These are phyloP conservation scores for Candida tallmaniae DNA, from an alignment of 805 yeast species.

Conservation along the genomic window DNA sequence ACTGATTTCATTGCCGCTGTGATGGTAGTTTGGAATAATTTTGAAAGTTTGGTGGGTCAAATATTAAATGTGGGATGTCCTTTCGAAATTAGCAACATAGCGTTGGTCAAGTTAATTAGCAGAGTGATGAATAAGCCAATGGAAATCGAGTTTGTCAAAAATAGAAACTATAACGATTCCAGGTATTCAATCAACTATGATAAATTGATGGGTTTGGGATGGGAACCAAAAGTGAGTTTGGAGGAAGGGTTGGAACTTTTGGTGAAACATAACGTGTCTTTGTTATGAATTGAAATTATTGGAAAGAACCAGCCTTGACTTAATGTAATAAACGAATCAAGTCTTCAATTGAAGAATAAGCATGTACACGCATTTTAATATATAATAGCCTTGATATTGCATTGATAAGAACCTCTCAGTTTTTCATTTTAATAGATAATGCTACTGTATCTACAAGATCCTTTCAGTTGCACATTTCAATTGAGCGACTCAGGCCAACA, in stretches of 20 bases:
- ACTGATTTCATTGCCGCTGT: constrained; percentile 39
- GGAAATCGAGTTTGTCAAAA: constrained; percentile 19
- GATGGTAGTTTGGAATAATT: constrained; percentile 19
- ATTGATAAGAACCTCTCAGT: no score
- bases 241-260: constrained; percentile 23
- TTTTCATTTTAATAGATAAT: no score
- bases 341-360: no score
- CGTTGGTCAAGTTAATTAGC: constrained; percentile 19
- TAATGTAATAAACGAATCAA: no score
- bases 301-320: no score
- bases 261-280: no score
- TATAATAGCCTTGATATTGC: no score
- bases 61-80: constrained; percentile 23
- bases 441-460: no score
- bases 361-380: no score
- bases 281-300: no score
- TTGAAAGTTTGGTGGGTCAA: constrained; percentile 9
- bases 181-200: constrained; percentile 21
- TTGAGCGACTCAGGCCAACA: constrained; percentile 5
- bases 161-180: constrained; percentile 31
- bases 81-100: constrained; percentile 23
- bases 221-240: constrained; percentile 22
- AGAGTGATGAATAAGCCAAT: constrained; percentile 8
- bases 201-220: constrained; percentile 25
- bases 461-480: no score